Percentiles rank a stretch among this genome's conserved stretches.
Evolutionary conservation across 2,329 filamentous ascomycete genomes (phyloP).

Genomic region (Trichoderma polysporum): DNA sequence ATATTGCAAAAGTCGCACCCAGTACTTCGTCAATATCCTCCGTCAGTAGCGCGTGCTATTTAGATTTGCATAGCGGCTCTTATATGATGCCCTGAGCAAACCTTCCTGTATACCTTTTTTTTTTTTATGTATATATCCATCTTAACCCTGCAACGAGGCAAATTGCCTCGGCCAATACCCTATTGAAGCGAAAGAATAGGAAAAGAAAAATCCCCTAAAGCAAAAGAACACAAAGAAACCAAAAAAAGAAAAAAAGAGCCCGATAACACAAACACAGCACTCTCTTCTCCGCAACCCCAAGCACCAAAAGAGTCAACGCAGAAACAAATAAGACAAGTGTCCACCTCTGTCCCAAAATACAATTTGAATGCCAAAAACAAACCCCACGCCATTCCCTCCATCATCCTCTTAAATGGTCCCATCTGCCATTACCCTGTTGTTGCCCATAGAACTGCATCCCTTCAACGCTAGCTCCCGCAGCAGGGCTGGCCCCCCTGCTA

Average conservation of each 20-base stretch:
- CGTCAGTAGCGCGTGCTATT: not conserved
- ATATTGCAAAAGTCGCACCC: not conserved
- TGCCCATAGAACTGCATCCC: constrained; percentile 43
- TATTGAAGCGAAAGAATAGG: not conserved
- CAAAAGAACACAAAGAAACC: not conserved
- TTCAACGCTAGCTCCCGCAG: constrained; percentile 36
- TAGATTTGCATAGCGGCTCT: not conserved
- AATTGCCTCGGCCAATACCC: not conserved
- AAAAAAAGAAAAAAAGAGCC: not conserved
- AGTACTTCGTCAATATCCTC: not conserved
- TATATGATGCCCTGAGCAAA: not conserved
- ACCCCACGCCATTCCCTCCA: not conserved
- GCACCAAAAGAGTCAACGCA: not conserved
- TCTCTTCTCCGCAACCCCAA: not conserved
- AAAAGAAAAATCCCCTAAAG: not conserved
- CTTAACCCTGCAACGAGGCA: not conserved
- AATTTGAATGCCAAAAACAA: not conserved
- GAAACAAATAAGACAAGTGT: not conserved
- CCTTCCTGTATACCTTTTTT: not conserved
- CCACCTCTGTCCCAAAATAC: not conserved
- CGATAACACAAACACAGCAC: not conserved
- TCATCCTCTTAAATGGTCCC: constrained; percentile 46
- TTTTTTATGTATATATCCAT: constrained; percentile 2
- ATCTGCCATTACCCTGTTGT: constrained; percentile 42
- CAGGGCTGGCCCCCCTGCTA: constrained; percentile 54